Base-by-base conservation (phyloP, 1,284 basidiomycete genomes). In the Ceratobasidium sp. region DNA sequence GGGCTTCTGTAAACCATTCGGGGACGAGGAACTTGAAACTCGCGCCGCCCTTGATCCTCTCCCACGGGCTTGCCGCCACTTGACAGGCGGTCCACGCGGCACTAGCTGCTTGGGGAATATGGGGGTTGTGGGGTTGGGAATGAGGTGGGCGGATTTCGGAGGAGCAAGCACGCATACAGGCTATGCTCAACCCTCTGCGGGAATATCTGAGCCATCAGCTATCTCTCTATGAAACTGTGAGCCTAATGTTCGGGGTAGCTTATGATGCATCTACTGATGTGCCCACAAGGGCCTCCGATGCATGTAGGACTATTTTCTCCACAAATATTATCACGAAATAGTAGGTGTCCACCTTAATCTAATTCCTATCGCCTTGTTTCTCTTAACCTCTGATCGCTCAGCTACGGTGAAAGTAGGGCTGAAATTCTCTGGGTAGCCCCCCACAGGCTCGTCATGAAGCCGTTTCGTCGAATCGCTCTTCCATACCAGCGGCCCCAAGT, bases 41-140 rank as follows among this genome's bases (percentile, higher is more conserved):
- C 95, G 94, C 66, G 96, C 96, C 76, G 93, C 96, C 79, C 94
- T 96, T 76, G 94, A 96, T 83, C 94, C 96, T 93, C 80, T 86
- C 88, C 74, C 96, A 98, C 81, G 96, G 96, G 79, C 84, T 98
- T 68, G 95, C 92, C 79, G 98, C 94, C 92, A 97, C 80, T 83
- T 98, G 75, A 98, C 96, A 16, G 96, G 96, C 82, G 96, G 96
- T 2, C 96, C 96, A 0, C 87, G 89, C 77, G 95, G 98, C 85
- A 95, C 93, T 56, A 93, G 92, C 6, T 97, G 95, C 82, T 89
- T 98, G 76, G 95, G 94, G 14, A 98, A 93, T 91, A 96, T 96
- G 68, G 96, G 98, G 84, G 88, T 91, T 22, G 96, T 96, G 49
- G 96, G 96, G 51, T 98, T 98, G 95, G 97, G 95, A 79, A 94